Evolutionary conservation across 2,329 filamentous ascomycete species (phyloP), one percentile per base, ranked within the genome.

Genomic region (Microsporum audouinii): DNA sequence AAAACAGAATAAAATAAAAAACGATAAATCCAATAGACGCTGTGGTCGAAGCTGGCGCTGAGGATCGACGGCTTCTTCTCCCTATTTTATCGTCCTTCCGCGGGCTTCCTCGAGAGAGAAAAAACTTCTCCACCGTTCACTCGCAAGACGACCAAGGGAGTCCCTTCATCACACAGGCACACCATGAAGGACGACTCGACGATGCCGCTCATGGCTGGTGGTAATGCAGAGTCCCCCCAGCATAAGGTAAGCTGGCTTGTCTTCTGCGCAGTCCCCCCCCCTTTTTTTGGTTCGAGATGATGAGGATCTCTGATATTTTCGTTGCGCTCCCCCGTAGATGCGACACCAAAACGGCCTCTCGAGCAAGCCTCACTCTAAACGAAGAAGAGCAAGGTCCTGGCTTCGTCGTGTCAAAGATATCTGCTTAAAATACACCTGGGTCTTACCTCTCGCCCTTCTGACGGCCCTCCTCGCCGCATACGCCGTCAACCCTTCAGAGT

Each of bases 401-500:
- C 70, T 78, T 60, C 74, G 76, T 49, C 74, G 76, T 60, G 78
- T 73, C 68, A 77, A 75, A 62, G 70, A 73, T 58, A 64, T 68
- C 31, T 75, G 74, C 55, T 66, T 77, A 57, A 75, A 73, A 61
- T 82, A 85, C 69, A 86, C 83, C 33, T 86, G 83, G 83, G 71
- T 85, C 17, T 78, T 81, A 57, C 91, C 92, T 29, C 81, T 94
- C 62, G 73, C 88, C 66, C 76, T 95, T 62, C 75, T 89, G 62
- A 63, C 80, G 62, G 68, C 85, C 70, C 80, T 91, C 70, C 76
- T 88, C 63, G 75, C 79, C 57, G 79, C 84, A 63, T 96, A 92
- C 76, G 83, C 84, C 66, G 72, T 89, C 70, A 87, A 91, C 71
- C 92, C 91, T 3, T 84, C 82, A 67, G 80, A 86, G 63, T 84